A percentile compares a stretch with the other conserved stretches of the same genome.
These are phyloP conservation scores for Pyrenochaeta sp. DNA, from an alignment of 2,329 filamentous ascomycete species.

Conservation along the genomic window DNA sequence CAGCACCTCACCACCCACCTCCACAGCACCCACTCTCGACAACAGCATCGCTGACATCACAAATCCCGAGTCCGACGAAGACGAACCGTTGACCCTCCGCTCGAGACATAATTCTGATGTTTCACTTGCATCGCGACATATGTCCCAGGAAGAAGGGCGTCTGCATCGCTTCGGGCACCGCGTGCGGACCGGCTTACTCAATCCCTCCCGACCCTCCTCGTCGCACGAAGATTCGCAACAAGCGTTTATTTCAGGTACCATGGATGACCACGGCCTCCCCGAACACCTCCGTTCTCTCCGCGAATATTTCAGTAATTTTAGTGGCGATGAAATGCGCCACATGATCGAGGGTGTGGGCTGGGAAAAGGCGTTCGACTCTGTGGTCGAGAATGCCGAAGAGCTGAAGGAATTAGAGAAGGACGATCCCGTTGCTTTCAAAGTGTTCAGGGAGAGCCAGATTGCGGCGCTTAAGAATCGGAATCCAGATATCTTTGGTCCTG, in stretches of 20 bases:
- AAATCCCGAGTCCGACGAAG: constrained; percentile 52
- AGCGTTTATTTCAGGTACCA: constrained; percentile 38
- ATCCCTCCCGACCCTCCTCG: constrained; percentile 39
- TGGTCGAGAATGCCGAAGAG: constrained; percentile 71
- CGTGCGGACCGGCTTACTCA: constrained; percentile 69
- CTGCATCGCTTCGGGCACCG: constrained; percentile 74
- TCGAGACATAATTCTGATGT: constrained; percentile 71
- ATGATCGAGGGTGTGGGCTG: constrained; percentile 67
- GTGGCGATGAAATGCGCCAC: constrained; percentile 65
- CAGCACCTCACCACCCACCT: constrained; percentile 41
- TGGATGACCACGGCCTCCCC: constrained; percentile 46
- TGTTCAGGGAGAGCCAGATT: constrained; percentile 48
- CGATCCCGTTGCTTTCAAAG: constrained; percentile 41
- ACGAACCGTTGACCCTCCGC: constrained; percentile 55
- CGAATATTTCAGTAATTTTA: constrained; percentile 70
- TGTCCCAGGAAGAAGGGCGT: constrained; percentile 73
- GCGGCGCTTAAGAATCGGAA: constrained; percentile 48
- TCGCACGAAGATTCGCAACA: constrained; percentile 21
- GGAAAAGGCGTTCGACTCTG: constrained; percentile 68
- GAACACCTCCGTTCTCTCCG: constrained; percentile 63
- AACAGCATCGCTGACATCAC: constrained; percentile 37
- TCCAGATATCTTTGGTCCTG: constrained; percentile 27
- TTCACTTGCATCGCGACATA: constrained; percentile 70
- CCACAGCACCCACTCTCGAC: constrained; percentile 39
- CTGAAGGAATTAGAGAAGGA: constrained; percentile 66